These are phyloP conservation scores for Conticribra weissflogii DNA, from an alignment of 108 stramenopile genomes.

Conservation along the genomic window DNA sequence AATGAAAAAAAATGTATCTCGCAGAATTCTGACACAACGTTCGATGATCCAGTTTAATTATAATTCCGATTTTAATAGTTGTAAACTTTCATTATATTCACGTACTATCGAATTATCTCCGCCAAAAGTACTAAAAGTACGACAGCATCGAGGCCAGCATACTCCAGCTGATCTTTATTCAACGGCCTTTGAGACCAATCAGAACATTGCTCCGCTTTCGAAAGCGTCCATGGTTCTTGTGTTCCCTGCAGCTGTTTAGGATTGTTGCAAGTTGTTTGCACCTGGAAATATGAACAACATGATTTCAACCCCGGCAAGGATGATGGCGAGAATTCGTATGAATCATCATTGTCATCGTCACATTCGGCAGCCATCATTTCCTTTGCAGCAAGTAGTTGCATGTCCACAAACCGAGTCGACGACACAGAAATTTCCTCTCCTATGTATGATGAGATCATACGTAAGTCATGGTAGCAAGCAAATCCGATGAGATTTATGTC, in stretches of 20 bases:
- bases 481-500: slow-evolving; percentile 34
- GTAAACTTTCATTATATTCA: no score
- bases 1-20: no score
- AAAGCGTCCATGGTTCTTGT: slow-evolving; percentile 30
- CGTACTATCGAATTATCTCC: slow-evolving; percentile 30
- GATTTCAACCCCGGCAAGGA: slow-evolving; percentile 43
- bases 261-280: not conserved
- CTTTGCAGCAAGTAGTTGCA: slow-evolving; percentile 39
- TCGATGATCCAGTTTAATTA: no score
- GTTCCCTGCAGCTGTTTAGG: not conserved
- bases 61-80: no score
- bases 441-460: slow-evolving; percentile 29
- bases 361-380: slow-evolving; percentile 25
- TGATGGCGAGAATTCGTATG: not conserved
- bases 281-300: slow-evolving; percentile 28
- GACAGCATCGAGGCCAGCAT: slow-evolving; percentile 48
- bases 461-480: slow-evolving; percentile 35
- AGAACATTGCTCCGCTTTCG: slow-evolving; percentile 59
- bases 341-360: not conserved
- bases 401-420: slow-evolving; percentile 20
- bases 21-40: no score
- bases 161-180: slow-evolving; percentile 32
- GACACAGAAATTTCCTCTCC: slow-evolving; percentile 34
- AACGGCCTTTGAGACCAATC: slow-evolving; percentile 45
- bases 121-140: slow-evolving; percentile 35